A percentile compares a stretch with the other conserved stretches of the same genome.
phyloP scores from a whole-genome alignment of 106 monocot species.

The Cymbidium sinense region DNA sequence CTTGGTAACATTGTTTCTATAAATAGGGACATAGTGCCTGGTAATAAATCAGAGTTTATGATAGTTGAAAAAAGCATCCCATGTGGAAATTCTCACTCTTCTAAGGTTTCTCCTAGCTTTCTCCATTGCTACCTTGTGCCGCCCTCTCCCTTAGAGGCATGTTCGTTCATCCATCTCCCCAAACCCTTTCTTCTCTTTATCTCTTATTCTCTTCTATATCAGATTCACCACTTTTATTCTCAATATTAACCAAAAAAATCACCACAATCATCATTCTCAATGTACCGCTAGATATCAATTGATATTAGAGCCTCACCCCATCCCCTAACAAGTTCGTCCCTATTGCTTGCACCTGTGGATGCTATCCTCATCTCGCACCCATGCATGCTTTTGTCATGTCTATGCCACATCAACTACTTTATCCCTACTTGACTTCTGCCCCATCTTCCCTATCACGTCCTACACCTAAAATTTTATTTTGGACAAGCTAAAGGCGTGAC shows the following conservation, averaged over 20 bases:
- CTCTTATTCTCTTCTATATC: neutral
- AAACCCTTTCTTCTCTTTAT: neutral
- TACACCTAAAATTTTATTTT: neutral
- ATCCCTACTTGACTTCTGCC: neutral
- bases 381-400: neutral
- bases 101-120: neutral
- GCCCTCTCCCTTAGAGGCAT: neutral
- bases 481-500: neutral
- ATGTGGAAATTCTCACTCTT: neutral
- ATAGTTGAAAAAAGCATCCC: neutral
- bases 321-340: neutral
- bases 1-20: neutral
- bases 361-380: neutral
- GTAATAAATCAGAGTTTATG: neutral
- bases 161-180: neutral
- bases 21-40: neutral
- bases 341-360: neutral
- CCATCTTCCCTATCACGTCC: neutral
- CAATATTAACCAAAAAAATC: neutral
- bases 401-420: neutral
- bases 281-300: neutral
- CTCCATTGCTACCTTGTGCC: neutral
- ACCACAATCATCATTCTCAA: neutral
- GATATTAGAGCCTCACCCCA: neutral
- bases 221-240: neutral